These are phyloP conservation scores for Pulveroboletus sp. DNA, from an alignment of 768 basidiomycete species.

Conservation along the genomic window DNA sequence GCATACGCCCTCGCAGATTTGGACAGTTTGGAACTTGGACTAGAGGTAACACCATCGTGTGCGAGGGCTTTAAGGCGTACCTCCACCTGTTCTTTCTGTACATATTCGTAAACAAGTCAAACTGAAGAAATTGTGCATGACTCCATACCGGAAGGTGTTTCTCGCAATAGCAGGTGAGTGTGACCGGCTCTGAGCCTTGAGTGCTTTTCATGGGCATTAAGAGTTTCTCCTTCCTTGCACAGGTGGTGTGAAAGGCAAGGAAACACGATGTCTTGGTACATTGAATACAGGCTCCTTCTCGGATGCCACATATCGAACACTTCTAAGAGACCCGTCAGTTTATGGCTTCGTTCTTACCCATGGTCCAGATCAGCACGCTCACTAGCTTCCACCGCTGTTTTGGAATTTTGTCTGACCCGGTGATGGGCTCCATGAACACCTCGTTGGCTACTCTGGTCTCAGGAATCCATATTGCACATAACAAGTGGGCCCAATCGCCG, in stretches of 20 bases:
- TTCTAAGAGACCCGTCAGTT: slow-evolving; percentile 34
- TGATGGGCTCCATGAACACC: slow-evolving; percentile 97
- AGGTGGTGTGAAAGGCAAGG: slow-evolving; percentile 91
- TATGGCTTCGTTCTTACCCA: neutral
- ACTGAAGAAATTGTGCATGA: neutral
- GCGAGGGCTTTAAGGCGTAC: slow-evolving; percentile 53
- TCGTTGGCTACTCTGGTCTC: slow-evolving; percentile 91
- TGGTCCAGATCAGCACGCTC: slow-evolving; percentile 27
- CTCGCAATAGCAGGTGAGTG: slow-evolving; percentile 81
- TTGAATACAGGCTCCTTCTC: slow-evolving; percentile 88
- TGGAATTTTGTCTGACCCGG: slow-evolving; percentile 79
- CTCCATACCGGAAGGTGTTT: slow-evolving; percentile 79
- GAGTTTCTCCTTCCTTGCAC: slow-evolving; percentile 82
- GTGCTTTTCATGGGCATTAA: slow-evolving; percentile 84
- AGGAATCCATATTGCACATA: slow-evolving; percentile 97
- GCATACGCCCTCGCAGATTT: slow-evolving; percentile 89
- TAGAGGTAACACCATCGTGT: slow-evolving; percentile 36
- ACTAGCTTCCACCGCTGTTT: slow-evolving; percentile 95
- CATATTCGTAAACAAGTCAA: neutral
- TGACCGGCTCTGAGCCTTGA: slow-evolving; percentile 66
- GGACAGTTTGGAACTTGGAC: slow-evolving; percentile 43
- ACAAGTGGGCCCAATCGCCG: slow-evolving; percentile 92
- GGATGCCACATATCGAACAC: slow-evolving; percentile 59
- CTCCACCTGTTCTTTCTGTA: slow-evolving; percentile 66
- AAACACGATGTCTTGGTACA: slow-evolving; percentile 89